These are phyloP conservation scores for Cymbomonas tetramitiformis DNA, from an alignment of 139 green algal species.

Conservation along the genomic window DNA sequence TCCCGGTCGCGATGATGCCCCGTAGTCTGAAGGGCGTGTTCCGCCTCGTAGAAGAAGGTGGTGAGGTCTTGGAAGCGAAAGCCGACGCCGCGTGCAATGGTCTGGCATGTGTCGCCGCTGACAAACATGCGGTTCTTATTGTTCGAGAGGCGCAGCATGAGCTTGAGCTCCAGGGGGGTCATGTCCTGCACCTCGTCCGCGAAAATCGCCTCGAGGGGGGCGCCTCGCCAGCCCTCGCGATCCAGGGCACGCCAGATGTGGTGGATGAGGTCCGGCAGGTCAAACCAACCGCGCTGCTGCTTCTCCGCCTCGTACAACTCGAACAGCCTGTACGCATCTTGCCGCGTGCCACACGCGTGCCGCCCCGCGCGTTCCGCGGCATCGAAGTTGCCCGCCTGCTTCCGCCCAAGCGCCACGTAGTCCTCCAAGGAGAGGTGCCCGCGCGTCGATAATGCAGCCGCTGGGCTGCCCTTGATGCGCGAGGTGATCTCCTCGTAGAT, in stretches of 20 bases:
- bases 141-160: constrained; percentile 44
- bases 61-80: constrained; percentile 41
- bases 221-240: no score
- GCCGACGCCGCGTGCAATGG: constrained; percentile 54
- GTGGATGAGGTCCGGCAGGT: constrained; percentile 44
- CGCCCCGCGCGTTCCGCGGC: no score
- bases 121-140: constrained; percentile 54
- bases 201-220: no score
- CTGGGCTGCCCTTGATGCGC: constrained; percentile 54
- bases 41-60: background rate
- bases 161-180: constrained; percentile 46
- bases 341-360: constrained; percentile 23
- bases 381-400: constrained; percentile 54
- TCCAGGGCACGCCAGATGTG: no score
- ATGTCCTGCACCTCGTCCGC: constrained; percentile 75
- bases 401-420: constrained; percentile 41
- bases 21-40: no score
- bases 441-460: constrained; percentile 35
- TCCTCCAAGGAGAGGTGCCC: no score
- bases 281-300: constrained; percentile 23
- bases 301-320: constrained; percentile 38
- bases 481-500: constrained; percentile 48
- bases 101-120: constrained; percentile 61
- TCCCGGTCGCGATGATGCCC: no score
- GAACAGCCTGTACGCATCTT: constrained; percentile 50